Conservation (phyloP, 176 grass and related monocot genomes). For the Bromus sterilis region DNA sequence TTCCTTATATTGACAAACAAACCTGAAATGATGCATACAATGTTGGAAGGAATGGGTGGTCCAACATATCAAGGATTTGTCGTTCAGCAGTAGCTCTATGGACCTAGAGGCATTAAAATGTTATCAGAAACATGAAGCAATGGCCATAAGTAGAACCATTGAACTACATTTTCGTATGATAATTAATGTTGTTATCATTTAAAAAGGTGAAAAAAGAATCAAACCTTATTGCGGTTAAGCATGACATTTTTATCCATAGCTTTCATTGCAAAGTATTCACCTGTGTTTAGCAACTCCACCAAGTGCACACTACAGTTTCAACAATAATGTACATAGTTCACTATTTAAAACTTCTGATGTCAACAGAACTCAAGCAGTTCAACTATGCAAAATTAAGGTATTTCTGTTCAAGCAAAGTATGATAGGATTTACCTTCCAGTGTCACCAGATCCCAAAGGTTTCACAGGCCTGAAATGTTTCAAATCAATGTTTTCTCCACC, state of each 20-base stretch:
- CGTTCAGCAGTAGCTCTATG: slow-evolving; percentile 86
- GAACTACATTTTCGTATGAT: not conserved
- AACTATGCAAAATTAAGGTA: not conserved
- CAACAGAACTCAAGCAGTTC: not conserved
- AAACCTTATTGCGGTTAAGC: slow-evolving; percentile 95
- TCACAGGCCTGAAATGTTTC: slow-evolving; percentile 87
- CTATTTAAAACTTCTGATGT: not conserved
- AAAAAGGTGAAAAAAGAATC: not conserved
- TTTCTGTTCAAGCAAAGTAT: not conserved
- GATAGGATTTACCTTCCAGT: slow-evolving; percentile 62
- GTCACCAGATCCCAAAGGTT: slow-evolving; percentile 84
- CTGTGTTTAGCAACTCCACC: slow-evolving; percentile 73
- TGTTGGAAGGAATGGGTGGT: slow-evolving; percentile 94
- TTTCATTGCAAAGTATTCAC: slow-evolving; percentile 93
- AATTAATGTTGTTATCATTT: not conserved
- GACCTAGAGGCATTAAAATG: slow-evolving; percentile 42
- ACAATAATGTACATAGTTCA: slow-evolving; percentile 3
- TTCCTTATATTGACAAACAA: slow-evolving; percentile 9
- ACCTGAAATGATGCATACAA: slow-evolving; percentile 98
- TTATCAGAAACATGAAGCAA: not conserved
- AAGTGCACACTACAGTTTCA: slow-evolving; percentile 73
- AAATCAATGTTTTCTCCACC: slow-evolving; percentile 71
- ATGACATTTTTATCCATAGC: slow-evolving; percentile 87
- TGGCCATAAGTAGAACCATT: not conserved
- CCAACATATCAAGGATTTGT: slow-evolving; percentile 88